Evolutionary conservation across 2,329 filamentous ascomycete species (phyloP).

Genomic region (Diaporthe sp.): DNA sequence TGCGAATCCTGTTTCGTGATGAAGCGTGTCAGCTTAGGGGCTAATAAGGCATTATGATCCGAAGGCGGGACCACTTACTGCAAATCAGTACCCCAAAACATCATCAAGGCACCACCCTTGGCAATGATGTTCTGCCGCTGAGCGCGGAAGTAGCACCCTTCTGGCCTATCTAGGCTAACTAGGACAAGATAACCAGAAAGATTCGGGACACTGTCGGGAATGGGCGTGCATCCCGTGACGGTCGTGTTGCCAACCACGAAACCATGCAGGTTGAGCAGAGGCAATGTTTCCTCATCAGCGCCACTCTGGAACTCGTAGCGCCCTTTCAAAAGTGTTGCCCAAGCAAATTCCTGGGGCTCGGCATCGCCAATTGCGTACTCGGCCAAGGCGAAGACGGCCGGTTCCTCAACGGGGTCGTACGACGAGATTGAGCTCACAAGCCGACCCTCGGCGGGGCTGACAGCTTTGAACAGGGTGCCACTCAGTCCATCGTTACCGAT

Average conservation of each 20-base stretch:
- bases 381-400: background rate
- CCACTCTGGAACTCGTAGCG: background rate
- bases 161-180: background rate
- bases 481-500: background rate
- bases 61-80: background rate
- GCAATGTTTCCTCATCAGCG: background rate
- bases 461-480: background rate
- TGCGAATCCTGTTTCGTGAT: background rate
- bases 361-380: slow-evolving; percentile 2
- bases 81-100: slow-evolving; percentile 6
- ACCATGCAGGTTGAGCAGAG: background rate
- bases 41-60: background rate
- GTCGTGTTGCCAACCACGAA: background rate
- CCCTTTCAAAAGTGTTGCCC: background rate
- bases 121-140: slow-evolving; percentile 6
- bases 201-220: slow-evolving; percentile 1
- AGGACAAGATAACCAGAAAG: slow-evolving; percentile 2
- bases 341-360: background rate
- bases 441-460: background rate
- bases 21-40: background rate
- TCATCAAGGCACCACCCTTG: slow-evolving; percentile 2
- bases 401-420: background rate
- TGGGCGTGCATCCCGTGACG: background rate
- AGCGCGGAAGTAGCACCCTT: background rate
- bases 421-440: slow-evolving; percentile 2